Evolutionary conservation across 805 yeast genomes (phyloP).

Genomic region (Clavispora santaluciae): DNA sequence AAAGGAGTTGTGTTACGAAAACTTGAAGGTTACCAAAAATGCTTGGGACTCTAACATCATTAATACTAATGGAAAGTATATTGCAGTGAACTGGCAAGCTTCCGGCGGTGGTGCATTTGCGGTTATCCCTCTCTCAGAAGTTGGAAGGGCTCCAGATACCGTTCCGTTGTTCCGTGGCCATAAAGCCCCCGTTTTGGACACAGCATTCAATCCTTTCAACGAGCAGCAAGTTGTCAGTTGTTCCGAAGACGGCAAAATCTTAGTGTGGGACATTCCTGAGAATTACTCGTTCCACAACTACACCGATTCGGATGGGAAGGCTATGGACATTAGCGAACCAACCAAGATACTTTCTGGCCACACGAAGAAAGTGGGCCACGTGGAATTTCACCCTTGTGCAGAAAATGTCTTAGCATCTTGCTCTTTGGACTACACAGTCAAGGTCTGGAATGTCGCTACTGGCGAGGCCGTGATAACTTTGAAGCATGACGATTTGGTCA

Average conservation of each 20-base stretch:
- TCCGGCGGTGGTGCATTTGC: constrained; percentile 99
- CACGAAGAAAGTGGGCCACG: constrained; percentile 88
- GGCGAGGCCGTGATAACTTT: constrained; percentile 69
- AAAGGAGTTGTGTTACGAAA: constrained; percentile 69
- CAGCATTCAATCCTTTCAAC: constrained; percentile 92
- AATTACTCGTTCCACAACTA: constrained; percentile 68
- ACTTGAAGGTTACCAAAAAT: constrained; percentile 73
- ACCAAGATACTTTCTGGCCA: constrained; percentile 75
- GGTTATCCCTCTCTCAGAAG: constrained; percentile 78
- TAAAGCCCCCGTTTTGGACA: constrained; percentile 90
- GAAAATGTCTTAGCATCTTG: constrained; percentile 82
- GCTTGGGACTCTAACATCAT: constrained; percentile 96
- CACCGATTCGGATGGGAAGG: constrained; percentile 47
- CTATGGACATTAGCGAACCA: constrained; percentile 65
- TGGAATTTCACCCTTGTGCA: constrained; percentile 85
- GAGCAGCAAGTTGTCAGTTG: constrained; percentile 42
- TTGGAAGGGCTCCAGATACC: constrained; percentile 89
- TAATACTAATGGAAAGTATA: constrained; percentile 78
- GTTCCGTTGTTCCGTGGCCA: constrained; percentile 95
- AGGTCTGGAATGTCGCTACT: constrained; percentile 81
- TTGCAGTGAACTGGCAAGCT: constrained; percentile 88
- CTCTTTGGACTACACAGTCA: constrained; percentile 86
- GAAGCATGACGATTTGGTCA: constrained; percentile 83
- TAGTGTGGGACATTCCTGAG: constrained; percentile 84
- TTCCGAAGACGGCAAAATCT: constrained; percentile 47